Base-by-base conservation (phyloP, 805 yeast genomes). In the Wickerhamomyces hampshirensis region DNA sequence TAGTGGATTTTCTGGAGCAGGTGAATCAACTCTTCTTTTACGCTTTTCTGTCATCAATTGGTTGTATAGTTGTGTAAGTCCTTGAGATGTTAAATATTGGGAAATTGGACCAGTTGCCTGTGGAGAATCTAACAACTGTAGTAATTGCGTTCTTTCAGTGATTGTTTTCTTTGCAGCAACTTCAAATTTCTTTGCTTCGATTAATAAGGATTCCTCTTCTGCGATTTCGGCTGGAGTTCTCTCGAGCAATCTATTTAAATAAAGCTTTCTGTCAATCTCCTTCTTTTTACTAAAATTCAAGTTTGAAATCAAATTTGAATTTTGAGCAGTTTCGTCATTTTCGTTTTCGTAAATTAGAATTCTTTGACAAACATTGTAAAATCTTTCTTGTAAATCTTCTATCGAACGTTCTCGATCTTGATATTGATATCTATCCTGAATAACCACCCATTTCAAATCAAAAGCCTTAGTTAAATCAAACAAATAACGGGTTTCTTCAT, bases 221-320 rank as follows among this genome's bases (percentile, higher is more conserved):
- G 98, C 98, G 30, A 93, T 85, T 56, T 93, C 98, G 0, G 97
- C 95, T 1, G 98, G 97, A 3, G 91, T 78, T 47, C 99, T 68
- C 26, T 78, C 77, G 29, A 91, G 67, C 26, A 93, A 64, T 42
- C 85, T 75, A 48, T 80, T 80, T 31, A 93, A 62, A 54, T 91
- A 91, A 34, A 74, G 74, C 50, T 93, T 93, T 43, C 98, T 73
- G 48, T 80, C 86, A 15, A 71, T 42, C 57, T 93, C 98, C 46
- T 75, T 78, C 6, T 71, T 69, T 48, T 78, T 80, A 27, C 85
- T 77, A 55, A 71, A 93, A 15, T 77, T 69, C 51, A 93, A 68
- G 18, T 79, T 69, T 21, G 80, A 80, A 14, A 82, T 68, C 28
- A 87, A 56, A 36, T 74, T 68, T 18, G 73, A 69, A 42, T 76